Base-by-base conservation (phyloP, 2,329 filamentous ascomycete species). In the Albophoma yamanashiensis region DNA sequence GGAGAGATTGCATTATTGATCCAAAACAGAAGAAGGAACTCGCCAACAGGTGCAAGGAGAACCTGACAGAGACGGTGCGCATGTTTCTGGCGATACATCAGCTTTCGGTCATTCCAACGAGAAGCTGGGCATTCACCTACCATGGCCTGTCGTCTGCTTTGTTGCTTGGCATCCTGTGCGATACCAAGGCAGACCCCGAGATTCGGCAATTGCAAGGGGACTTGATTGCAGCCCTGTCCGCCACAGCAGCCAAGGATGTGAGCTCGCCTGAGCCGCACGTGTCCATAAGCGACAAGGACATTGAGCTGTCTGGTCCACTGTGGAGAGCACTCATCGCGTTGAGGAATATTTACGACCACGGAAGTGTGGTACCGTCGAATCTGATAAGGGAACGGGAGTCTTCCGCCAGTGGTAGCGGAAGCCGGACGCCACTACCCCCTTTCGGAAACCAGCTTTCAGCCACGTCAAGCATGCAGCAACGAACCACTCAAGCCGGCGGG, bases 31-130 rank as follows among this genome's bases (percentile, higher is more conserved):
- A 84, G 65, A 76, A 76, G 53, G 71, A 78, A 1, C 73, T 88
- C 0, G 81, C 82, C 1, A 78, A 82, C 36, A 79, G 80, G 60
- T 88, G 85, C 74, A 86, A 85, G 67, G 72, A 75, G 20, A 87
- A 86, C 66, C 74, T 88, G 34, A 82, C 82, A 7, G 84, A 87
- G 67, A 87, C 84, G 15, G 84, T 88, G 14, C 80, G 83, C 47
- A 88, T 87, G 84, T 88, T 87, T 67, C 74, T 88, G 27, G 82
- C 84, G 20, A 88, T 88, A 85, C 84, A 88, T 69, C 84, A 86
- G 63, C 73, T 88, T 38, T 87, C 84, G 2, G 82, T 85, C 11
- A 87, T 87, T 55, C 85, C 85, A 1, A 88, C 85, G 0, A 76
- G 85, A 34, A 87, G 83, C 60, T 88, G 85, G 85, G 84, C 85